Conservation (phyloP, 768 basidiomycete species). For the Lactarius quietus region DNA sequence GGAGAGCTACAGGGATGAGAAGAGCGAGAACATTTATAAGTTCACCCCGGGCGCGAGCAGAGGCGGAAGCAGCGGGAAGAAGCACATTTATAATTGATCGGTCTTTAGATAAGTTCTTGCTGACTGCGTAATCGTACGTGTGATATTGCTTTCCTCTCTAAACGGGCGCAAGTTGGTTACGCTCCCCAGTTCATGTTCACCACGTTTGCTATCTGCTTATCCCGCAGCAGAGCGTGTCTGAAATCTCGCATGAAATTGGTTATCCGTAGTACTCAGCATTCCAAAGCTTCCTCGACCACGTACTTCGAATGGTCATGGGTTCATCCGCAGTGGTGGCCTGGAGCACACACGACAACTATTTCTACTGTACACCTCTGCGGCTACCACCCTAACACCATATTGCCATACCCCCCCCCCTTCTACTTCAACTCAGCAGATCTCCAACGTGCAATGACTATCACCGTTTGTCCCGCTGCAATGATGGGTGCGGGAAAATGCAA, state of each 20-base stretch:
- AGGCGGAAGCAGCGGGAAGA: too few species aligned
- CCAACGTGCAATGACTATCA: neutral
- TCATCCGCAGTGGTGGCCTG: neutral
- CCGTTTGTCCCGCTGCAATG: neutral
- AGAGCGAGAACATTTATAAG: neutral
- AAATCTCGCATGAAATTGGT: neutral
- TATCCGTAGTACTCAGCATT: neutral
- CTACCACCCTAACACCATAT: neutral
- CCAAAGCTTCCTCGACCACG: neutral
- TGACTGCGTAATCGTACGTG: neutral
- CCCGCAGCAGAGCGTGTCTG: neutral
- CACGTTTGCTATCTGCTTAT: neutral
- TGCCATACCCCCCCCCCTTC: neutral
- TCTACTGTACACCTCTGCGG: neutral
- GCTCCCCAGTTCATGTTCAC: too few species aligned
- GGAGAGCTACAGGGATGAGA: conserved; percentile 10
- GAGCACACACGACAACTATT: neutral
- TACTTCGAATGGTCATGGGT: neutral
- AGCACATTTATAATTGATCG: too few species aligned
- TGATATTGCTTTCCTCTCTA: neutral
- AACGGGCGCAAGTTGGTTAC: neutral
- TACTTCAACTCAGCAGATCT: neutral
- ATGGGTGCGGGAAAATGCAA: neutral
- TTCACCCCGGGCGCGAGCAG: too few species aligned
- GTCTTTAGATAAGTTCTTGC: neutral